These are phyloP conservation scores for Arxiozyma telluris DNA, from an alignment of 1,139 yeast genomes.

Conservation along the genomic window DNA sequence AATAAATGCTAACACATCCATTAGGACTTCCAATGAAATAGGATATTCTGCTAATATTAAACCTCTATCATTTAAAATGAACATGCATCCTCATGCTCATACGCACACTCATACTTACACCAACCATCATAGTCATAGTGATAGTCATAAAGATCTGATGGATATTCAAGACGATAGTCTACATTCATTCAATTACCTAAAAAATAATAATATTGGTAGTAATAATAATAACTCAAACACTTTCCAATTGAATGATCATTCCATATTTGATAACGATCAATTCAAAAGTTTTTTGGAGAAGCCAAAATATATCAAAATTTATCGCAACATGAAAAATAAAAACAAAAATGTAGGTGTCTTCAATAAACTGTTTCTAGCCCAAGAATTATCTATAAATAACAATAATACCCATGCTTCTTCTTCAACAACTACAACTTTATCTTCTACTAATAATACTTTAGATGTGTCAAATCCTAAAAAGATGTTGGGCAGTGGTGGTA, in stretches of 20 bases:
- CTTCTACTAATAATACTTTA: not conserved
- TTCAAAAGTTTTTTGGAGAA: slow-evolving; percentile 35
- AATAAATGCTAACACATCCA: not conserved
- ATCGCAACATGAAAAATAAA: slow-evolving; percentile 34
- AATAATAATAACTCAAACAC: not conserved
- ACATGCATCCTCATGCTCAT: not conserved
- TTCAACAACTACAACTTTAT: slow-evolving; percentile 6
- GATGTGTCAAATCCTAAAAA: not conserved
- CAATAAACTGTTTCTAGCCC: slow-evolving; percentile 66
- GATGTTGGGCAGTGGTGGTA: not conserved
- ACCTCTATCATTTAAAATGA: slow-evolving; percentile 18
- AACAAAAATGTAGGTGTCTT: slow-evolving; percentile 36
- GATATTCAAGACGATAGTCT: not conserved
- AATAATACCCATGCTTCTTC: not conserved
- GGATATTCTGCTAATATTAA: slow-evolving; percentile 13
- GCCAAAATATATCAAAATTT: slow-evolving; percentile 47
- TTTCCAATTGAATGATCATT: slow-evolving; percentile 5
- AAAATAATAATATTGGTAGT: not conserved
- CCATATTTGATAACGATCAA: slow-evolving; percentile 26
- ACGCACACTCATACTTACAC: not conserved
- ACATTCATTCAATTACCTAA: not conserved
- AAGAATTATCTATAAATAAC: slow-evolving; percentile 44
- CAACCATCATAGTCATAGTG: not conserved
- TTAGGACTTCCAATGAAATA: not conserved
- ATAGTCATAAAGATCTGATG: not conserved